These are phyloP conservation scores for Fusarium compactum DNA, from an alignment of 2,329 filamentous ascomycete species.

Conservation along the genomic window DNA sequence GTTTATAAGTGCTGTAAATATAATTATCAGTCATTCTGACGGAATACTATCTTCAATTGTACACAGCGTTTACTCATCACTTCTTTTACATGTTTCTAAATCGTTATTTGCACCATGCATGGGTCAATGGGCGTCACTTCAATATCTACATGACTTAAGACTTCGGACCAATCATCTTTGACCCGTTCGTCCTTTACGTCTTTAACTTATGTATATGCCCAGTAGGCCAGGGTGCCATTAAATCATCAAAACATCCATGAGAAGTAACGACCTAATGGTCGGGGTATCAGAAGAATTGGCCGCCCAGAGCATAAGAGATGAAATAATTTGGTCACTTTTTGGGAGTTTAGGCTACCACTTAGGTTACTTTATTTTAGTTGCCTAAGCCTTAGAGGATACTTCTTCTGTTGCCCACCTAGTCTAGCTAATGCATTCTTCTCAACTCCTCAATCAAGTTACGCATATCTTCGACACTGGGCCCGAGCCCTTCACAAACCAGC, in stretches of 20 bases:
- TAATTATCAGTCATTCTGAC: not conserved
- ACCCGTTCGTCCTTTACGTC: conserved; percentile 43
- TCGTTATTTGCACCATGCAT: not conserved
- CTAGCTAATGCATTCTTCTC: conserved; percentile 67
- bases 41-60: not conserved
- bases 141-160: not conserved
- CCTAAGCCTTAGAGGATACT: not conserved
- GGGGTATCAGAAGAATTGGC: no score
- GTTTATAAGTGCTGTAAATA: conserved; percentile 9
- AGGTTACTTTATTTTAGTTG: not conserved
- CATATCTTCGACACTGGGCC: conserved; percentile 72
- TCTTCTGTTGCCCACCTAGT: no score
- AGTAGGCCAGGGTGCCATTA: not conserved
- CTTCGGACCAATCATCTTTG: conserved; percentile 40
- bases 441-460: conserved; percentile 72
- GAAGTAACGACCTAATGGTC: conserved; percentile 23
- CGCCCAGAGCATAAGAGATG: not conserved
- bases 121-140: conserved; percentile 30
- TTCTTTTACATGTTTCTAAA: rapidly evolving
- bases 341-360: not conserved
- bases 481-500: conserved; percentile 66
- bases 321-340: not conserved
- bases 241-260: not conserved
- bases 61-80: not conserved
- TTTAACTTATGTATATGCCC: conserved; percentile 3